These are phyloP conservation scores for Gentiana macrophylla DNA, from an alignment of 257 asterid genomes.

Conservation along the genomic window DNA sequence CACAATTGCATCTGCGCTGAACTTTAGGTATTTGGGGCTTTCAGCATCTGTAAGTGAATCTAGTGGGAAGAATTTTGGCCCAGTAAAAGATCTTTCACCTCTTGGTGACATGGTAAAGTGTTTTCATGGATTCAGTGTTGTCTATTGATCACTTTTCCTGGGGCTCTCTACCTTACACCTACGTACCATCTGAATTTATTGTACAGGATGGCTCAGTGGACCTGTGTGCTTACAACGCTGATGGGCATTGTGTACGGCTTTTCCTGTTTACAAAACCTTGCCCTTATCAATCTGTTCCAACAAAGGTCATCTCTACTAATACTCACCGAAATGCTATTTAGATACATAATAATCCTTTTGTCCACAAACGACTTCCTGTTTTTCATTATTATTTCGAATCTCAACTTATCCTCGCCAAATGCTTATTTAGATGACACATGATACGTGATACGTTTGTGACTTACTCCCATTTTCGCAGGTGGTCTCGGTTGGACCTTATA, in stretches of 20 bases:
- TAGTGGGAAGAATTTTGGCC: slow-evolving; percentile 79
- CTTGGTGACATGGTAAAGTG: slow-evolving; percentile 75
- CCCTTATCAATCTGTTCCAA: slow-evolving; percentile 81
- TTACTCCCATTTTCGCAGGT: slow-evolving; percentile 45
- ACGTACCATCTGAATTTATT: slow-evolving; percentile 9
- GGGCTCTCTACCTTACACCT: not conserved
- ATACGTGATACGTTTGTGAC: slow-evolving; percentile 3
- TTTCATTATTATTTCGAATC: too few relatives aligned
- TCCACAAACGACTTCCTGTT: too few relatives aligned
- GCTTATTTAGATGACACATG: too few relatives aligned
- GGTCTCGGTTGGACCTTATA: slow-evolving; percentile 69
- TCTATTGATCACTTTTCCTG: not conserved
- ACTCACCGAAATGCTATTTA: not conserved
- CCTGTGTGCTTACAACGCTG: slow-evolving; percentile 61
- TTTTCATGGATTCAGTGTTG: slow-evolving; percentile 8
- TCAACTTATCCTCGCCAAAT: too few relatives aligned
- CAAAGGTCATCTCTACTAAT: slow-evolving; percentile 54
- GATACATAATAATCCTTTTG: too few relatives aligned
- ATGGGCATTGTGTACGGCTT: slow-evolving; percentile 69
- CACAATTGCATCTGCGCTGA: slow-evolving; percentile 83
- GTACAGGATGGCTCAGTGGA: slow-evolving; percentile 93
- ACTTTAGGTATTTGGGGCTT: slow-evolving; percentile 72
- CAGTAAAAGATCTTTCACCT: slow-evolving; percentile 73
- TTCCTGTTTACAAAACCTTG: slow-evolving; percentile 81
- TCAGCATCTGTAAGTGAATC: slow-evolving; percentile 61